Percentiles rank a stretch among this genome's conserved stretches.
Evolutionary conservation across 1,284 basidiomycete genomes (phyloP).

Genomic region (Pseudomicrostroma phylloplanum): DNA sequence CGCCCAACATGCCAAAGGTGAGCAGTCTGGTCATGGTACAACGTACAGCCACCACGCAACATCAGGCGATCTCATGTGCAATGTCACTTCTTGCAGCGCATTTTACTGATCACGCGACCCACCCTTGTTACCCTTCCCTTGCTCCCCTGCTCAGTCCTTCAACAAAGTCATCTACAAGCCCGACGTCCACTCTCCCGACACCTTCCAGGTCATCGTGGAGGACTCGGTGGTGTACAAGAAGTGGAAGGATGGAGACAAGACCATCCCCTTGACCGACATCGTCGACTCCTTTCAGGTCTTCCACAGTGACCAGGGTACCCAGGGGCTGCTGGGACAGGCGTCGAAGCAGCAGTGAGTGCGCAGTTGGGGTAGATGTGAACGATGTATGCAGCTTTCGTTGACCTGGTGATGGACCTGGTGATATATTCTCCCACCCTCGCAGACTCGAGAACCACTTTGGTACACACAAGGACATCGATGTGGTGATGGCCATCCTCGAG

Average conservation of each 20-base stretch:
- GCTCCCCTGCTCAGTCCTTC: conserved; percentile 17
- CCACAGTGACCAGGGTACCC: conserved; percentile 50
- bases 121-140: not conserved
- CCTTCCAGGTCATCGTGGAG: conserved; percentile 51
- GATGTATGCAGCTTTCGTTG: too few species aligned
- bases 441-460: conserved; percentile 49
- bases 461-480: conserved; percentile 45
- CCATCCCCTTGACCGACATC: conserved; percentile 51
- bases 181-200: conserved; percentile 51
- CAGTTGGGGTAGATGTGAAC: too few species aligned
- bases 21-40: too few species aligned
- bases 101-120: too few species aligned
- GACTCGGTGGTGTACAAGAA: conserved; percentile 44
- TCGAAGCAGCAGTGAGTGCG: conserved; percentile 43
- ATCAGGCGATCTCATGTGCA: too few species aligned
- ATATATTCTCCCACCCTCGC: too few species aligned
- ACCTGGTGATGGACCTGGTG: too few species aligned
- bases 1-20: too few species aligned
- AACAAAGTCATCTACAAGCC: conserved; percentile 48
- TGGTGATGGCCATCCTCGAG: conserved; percentile 45
- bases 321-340: conserved; percentile 51
- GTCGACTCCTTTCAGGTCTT: conserved; percentile 52
- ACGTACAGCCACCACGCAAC: too few species aligned
- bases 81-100: too few species aligned
- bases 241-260: conserved; percentile 50